Evolutionary conservation across 768 basidiomycete species (phyloP), one percentile per base, ranked within the genome.

Genomic region (Boletus pseudopeckii): DNA sequence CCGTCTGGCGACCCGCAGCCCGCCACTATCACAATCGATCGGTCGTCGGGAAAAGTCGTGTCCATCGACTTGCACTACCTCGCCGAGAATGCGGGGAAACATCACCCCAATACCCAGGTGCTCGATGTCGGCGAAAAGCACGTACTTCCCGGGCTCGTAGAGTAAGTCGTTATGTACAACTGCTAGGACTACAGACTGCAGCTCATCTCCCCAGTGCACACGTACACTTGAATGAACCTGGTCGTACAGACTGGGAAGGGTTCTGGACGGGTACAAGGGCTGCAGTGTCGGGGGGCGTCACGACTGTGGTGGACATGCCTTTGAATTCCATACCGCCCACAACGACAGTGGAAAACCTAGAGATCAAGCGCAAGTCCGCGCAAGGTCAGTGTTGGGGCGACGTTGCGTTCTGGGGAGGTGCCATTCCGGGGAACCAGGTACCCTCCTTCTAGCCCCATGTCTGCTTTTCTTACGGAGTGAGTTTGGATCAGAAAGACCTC

Each of bases 271-370:
- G 92, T n/a, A 95, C 94, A 1, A 74, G 77, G 50, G 96, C 96
- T 18, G 96, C 96, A 1, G 83, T 85, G 2, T 88, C 92, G 1
- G 96, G 96, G 20, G 97, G 96, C 7, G 84, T 98, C n/a, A 98
- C 95, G 8, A 92, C 92, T 7, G 75, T 98, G 20, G 86, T 98
- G 32, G 97, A 98, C 72, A 99, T 98, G 96, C 97, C 96, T 3
- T 76, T 99, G 50, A 98, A 99, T 71, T 96, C 94, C 2, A 90
- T 98, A 50, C 96, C 96, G 1, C 93, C 97, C 0, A 98, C 97
- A 1, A 95, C 92, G 2, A 94, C 92, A 0, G 80, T 92, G 8
- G 73, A 73, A 6, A 84, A 96, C 64, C 77, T 98, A 9, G 72
- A 82, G 43, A 62, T 74, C 26, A 98, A 98, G 75, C 79, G 83